Evolutionary conservation across 2,329 filamentous ascomycete species (phyloP).

Genomic region (Truncatella angustata): DNA sequence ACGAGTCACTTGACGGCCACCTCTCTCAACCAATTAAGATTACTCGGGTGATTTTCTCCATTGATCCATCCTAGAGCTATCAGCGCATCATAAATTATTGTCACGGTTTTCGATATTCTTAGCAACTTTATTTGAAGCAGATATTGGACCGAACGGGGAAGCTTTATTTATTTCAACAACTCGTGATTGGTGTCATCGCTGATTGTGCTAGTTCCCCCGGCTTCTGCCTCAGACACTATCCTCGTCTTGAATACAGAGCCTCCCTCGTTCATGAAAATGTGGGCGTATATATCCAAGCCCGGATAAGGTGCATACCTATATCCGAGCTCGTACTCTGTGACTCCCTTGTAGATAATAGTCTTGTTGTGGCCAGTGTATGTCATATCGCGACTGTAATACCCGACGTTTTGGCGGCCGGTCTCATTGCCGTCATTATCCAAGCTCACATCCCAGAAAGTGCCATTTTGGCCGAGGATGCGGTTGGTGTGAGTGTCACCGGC

Average conservation of each 20-base stretch:
- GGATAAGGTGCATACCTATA: constrained; percentile 53
- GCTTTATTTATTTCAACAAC: not conserved
- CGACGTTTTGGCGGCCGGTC: constrained; percentile 40
- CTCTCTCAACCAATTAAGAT: no score
- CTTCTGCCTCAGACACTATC: constrained; percentile 50
- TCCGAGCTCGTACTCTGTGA: constrained; percentile 46
- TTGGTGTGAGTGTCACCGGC: constrained; percentile 54
- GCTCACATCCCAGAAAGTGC: constrained; percentile 50
- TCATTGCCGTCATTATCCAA: constrained; percentile 54
- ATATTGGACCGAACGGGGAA: no score
- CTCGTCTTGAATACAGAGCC: constrained; percentile 49
- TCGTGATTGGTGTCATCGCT: constrained; percentile 32
- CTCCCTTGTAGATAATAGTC: constrained; percentile 41
- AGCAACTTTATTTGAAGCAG: no score
- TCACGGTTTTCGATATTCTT: no score
- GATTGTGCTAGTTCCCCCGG: constrained; percentile 51
- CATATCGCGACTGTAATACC: constrained; percentile 51
- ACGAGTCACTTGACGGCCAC: no score
- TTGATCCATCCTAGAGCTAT: no score
- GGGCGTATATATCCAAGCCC: constrained; percentile 42
- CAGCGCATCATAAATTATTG: no score
- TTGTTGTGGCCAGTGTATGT: constrained; percentile 52
- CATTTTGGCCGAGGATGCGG: constrained; percentile 53
- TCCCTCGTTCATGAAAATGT: constrained; percentile 45
- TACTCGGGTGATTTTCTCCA: no score